Conservation (phyloP, 2,329 filamentous ascomycete genomes). For the Diaporthe citri region DNA sequence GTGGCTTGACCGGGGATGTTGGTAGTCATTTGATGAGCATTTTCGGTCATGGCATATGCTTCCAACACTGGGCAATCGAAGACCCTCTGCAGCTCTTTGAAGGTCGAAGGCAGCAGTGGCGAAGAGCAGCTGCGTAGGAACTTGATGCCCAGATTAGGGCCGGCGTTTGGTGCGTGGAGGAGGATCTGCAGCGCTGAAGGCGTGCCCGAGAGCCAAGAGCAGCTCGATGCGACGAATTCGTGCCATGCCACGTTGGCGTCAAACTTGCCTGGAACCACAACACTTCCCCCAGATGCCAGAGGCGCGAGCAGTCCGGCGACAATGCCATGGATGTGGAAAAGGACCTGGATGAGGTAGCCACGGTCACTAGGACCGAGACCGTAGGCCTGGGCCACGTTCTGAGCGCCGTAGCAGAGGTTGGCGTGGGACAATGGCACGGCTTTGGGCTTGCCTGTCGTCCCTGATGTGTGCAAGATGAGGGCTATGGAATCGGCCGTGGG, state of each 20-base stretch:
- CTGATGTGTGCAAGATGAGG: conserved; percentile 29
- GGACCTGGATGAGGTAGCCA: conserved; percentile 71
- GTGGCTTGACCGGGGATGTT: conserved; percentile 71
- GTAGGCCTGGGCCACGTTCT: conserved; percentile 2
- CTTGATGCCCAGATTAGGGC: conserved; percentile 78
- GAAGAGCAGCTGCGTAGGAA: conserved; percentile 31
- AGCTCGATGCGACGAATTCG: conserved; percentile 80
- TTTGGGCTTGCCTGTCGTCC: conserved; percentile 26
- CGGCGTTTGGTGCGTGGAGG: conserved; percentile 79
- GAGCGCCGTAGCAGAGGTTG: conserved; percentile 1
- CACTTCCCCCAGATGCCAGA: conserved; percentile 80
- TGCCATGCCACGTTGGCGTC: conserved; percentile 86
- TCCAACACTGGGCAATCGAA: conserved; percentile 88
- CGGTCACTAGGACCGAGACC: conserved; percentile 53
- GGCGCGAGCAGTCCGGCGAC: conserved; percentile 87
- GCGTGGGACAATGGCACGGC: conserved; percentile 29
- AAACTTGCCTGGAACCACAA: conserved; percentile 83
- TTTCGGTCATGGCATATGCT: conserved; percentile 94
- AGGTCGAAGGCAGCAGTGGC: conserved; percentile 80
- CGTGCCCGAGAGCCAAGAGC: conserved; percentile 92
- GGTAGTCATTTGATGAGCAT: conserved; percentile 84
- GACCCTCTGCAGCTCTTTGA: conserved; percentile 80
- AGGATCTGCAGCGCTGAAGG: conserved; percentile 92
- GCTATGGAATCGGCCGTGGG: neutral
- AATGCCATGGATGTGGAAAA: conserved; percentile 74